Evolutionary conservation across 495 filamentous ascomycete species (phyloP).

Genomic region (Xylaria palmicola): DNA sequence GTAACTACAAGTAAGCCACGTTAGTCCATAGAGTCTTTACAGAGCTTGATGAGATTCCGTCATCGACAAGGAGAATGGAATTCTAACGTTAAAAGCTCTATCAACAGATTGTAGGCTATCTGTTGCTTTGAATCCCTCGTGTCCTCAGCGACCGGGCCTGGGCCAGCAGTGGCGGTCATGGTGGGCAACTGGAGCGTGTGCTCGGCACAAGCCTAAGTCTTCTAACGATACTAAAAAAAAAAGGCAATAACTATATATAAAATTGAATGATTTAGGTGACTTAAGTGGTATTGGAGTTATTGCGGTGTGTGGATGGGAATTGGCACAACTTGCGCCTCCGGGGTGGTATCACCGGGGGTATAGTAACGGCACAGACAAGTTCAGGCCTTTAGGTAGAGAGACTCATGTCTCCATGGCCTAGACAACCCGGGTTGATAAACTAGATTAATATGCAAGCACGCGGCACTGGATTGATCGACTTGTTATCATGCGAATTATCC

Average conservation of each 20-base stretch:
- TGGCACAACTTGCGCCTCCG: neutral
- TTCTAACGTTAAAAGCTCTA: slow-evolving; percentile 11
- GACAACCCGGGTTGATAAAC: neutral
- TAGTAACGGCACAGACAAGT: neutral
- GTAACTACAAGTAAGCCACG: neutral
- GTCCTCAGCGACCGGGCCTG: neutral
- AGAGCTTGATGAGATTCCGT: neutral
- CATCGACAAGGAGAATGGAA: neutral
- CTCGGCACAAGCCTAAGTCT: neutral
- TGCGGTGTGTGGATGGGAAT: neutral
- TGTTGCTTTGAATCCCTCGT: slow-evolving; percentile 6
- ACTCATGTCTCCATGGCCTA: neutral
- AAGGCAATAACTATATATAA: neutral
- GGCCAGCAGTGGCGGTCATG: neutral
- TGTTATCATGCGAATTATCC: neutral
- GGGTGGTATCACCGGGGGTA: neutral
- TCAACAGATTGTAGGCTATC: slow-evolving; percentile 14
- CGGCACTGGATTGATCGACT: neutral
- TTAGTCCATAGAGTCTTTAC: neutral
- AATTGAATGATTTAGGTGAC: neutral
- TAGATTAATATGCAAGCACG: neutral
- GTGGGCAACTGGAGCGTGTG: neutral
- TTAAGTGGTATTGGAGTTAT: neutral
- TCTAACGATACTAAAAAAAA: neutral
- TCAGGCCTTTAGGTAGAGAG: neutral